Percentiles rank a stretch among this genome's conserved stretches.
Evolutionary conservation across 371 early-diverging fungal species (phyloP).

Genomic region (Zychaea mexicana): DNA sequence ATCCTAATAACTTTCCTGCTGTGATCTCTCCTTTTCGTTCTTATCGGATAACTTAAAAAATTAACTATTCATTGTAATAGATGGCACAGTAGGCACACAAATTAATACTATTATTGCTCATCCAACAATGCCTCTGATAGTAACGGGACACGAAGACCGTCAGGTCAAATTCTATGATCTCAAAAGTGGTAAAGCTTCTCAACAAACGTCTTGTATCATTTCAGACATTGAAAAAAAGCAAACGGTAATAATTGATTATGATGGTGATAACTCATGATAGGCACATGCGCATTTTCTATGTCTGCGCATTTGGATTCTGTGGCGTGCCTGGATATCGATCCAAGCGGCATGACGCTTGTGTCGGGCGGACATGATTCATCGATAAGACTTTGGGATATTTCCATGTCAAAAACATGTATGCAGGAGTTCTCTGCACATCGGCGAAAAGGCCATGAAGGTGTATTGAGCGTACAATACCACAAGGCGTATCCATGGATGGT

Average conservation of each 20-base stretch:
- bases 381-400: slow-evolving; percentile 81
- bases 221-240: neutral
- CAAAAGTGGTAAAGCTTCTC: slow-evolving; percentile 24
- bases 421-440: slow-evolving; percentile 83
- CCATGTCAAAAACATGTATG: slow-evolving; percentile 60
- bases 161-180: slow-evolving; percentile 79
- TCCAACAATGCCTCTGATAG: slow-evolving; percentile 71
- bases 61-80: slow-evolving; percentile 32
- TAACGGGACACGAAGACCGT: slow-evolving; percentile 83
- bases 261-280: slow-evolving; percentile 25
- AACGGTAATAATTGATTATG: neutral
- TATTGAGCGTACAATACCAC: slow-evolving; percentile 71
- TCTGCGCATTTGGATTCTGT: slow-evolving; percentile 73
- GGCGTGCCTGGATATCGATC: slow-evolving; percentile 70
- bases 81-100: slow-evolving; percentile 70
- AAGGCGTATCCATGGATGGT: slow-evolving; percentile 66
- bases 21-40: neutral
- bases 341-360: slow-evolving; percentile 67
- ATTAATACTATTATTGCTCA: slow-evolving; percentile 79
- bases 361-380: slow-evolving; percentile 87
- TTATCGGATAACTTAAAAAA: neutral
- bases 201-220: neutral
- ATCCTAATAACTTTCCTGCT: neutral
- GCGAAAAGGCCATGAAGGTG: slow-evolving; percentile 79
- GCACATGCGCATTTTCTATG: slow-evolving; percentile 64